A percentile compares a stretch with the other conserved stretches of the same genome.
Evolutionary conservation across 2,329 filamentous ascomycete species (phyloP).

Genomic region (Fusarium lyarnte): DNA sequence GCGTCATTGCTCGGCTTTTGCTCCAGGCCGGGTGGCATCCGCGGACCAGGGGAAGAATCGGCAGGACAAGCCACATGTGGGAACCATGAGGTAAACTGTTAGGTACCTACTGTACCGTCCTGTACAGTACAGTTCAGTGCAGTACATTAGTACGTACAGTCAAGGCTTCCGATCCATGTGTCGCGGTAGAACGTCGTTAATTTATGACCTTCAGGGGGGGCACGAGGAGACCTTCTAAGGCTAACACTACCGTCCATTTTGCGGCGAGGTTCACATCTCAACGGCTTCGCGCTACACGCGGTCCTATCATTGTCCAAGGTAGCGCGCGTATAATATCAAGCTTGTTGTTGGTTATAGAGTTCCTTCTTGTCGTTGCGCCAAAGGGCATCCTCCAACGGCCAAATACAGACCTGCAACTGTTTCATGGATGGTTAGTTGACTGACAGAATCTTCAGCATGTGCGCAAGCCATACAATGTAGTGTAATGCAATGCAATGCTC

Average conservation of each 20-base stretch:
- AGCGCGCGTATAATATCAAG: constrained; percentile 13
- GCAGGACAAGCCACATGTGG: constrained; percentile 2
- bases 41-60: constrained; percentile 26
- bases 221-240: constrained; percentile 8
- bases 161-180: constrained; percentile 7
- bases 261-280: constrained; percentile 12
- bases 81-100: not conserved
- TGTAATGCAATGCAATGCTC: constrained; percentile 6
- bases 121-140: not conserved
- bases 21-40: constrained; percentile 24
- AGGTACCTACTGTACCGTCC: not conserved
- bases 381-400: not conserved
- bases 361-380: not conserved
- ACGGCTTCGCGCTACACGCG: constrained; percentile 31
- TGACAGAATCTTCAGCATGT: constrained; percentile 19
- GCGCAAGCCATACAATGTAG: not conserved
- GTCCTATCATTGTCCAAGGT: constrained; percentile 18
- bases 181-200: constrained; percentile 19
- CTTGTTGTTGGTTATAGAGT: constrained; percentile 1
- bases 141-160: not conserved
- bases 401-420: not conserved
- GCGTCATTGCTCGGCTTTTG: constrained; percentile 5
- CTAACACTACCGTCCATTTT: constrained; percentile 12
- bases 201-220: constrained; percentile 9
- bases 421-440: not conserved